Conservation (phyloP, 1,284 basidiomycete species). For the Microstroma glucosiphilum region DNA sequence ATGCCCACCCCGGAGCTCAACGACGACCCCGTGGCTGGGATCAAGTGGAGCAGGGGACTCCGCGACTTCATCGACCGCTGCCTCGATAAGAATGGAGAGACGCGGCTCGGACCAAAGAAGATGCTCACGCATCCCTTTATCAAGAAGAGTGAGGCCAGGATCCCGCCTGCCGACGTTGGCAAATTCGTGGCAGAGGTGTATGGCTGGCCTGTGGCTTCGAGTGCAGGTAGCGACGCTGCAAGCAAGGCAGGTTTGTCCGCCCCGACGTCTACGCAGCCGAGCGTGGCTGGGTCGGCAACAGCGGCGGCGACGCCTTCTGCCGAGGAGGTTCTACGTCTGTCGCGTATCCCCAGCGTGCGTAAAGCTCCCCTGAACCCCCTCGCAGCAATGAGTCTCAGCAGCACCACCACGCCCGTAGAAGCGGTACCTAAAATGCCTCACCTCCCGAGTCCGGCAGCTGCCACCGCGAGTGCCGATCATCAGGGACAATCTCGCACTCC, state of each 20-base stretch:
- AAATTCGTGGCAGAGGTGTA: slow-evolving; percentile 81
- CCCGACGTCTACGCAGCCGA: not conserved
- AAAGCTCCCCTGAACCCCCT: not conserved
- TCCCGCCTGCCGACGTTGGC: slow-evolving; percentile 57
- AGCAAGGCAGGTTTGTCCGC: not conserved
- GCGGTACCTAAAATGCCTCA: not conserved
- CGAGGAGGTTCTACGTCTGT: not conserved
- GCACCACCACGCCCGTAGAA: not conserved
- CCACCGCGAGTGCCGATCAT: not conserved
- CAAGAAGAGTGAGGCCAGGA: slow-evolving; percentile 66
- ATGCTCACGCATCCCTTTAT: slow-evolving; percentile 87
- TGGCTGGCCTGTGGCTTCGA: slow-evolving; percentile 60
- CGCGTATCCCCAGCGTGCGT: slow-evolving; percentile 1
- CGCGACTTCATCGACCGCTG: slow-evolving; percentile 86
- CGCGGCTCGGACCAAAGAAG: slow-evolving; percentile 75
- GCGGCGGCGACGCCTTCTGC: not conserved
- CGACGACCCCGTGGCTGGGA: slow-evolving; percentile 55
- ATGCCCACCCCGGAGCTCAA: slow-evolving; percentile 75
- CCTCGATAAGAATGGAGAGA: slow-evolving; percentile 58
- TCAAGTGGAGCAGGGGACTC: slow-evolving; percentile 74
- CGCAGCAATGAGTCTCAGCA: not conserved
- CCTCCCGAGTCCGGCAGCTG: not conserved
- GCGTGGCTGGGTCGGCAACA: not conserved
- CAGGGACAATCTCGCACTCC: not conserved
- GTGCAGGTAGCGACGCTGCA: not conserved